Base-by-base conservation (phyloP, 2,329 filamentous ascomycete genomes). In the Lachnellula occidentalis region DNA sequence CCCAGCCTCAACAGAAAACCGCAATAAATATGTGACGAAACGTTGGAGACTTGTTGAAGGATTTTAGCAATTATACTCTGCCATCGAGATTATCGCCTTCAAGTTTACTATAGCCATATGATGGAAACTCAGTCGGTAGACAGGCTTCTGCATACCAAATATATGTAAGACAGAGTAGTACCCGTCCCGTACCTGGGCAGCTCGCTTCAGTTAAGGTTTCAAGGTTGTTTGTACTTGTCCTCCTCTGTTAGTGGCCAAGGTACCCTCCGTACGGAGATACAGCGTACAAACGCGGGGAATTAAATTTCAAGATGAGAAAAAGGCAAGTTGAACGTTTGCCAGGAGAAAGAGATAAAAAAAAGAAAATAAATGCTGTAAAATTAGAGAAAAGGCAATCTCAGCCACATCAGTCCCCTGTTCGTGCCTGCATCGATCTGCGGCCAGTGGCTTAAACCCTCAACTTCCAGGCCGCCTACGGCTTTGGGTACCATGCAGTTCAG, bases 391-490 rank as follows among this genome's bases (percentile, higher is more conserved):
- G n/a, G 5, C 31, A 43, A 34, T 8, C 48, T 14, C 19, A 48
- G 21, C 21, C 21, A 22, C n/a, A 14, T 22, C 42, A 24, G n/a
- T 7, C 39, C 55, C 42, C 49, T 27, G 45, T 50, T 46, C 43
- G 55, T 57, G 51, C 55, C 55, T 57, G 55, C 51, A 57, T 57
- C 46, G 55, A 57, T 57, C 55, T 48, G 14, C 55, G 48, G 43
- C 34, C 17, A 14, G 48, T 54, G 51, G 51, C 48, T 50, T 36
- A 31, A 45, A 45, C 24, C 37, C 34, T 54, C 22, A 48, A 11
- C 47, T 41, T 21, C 27, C 50, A 19, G 42, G 14, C 22, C n/a
- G 27, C 19, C 27, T 19, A 19, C 27, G 15, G 39, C 24, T 19
- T 43, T n/a, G n/a, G n/a, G n/a, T n/a, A 21, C 45, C 42, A 49